A percentile compares a stretch with the other conserved stretches of the same genome.
Conservation (phyloP, 306 rosid genomes). For the Medicago arabica region DNA sequence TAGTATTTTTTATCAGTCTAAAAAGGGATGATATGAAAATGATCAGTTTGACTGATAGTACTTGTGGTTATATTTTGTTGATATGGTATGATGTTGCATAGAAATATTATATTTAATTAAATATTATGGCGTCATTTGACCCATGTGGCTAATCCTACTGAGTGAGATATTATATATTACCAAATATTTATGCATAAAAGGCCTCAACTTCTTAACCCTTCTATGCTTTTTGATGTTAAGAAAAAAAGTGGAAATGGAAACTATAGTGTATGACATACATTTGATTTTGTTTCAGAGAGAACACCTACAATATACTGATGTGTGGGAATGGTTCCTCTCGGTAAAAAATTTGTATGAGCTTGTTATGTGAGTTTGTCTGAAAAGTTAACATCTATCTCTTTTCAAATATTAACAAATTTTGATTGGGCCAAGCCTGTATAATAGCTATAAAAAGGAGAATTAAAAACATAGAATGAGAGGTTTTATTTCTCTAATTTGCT, state of each 20-base stretch:
- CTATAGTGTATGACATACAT: constrained; percentile 15
- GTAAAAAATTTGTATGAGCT: neutral
- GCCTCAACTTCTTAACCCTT: neutral
- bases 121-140: neutral
- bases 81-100: neutral
- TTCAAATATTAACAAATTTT: neutral
- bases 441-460: neutral
- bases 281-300: constrained; percentile 25
- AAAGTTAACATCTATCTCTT: neutral
- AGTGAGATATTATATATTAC: too few species aligned
- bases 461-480: neutral
- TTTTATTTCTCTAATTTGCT: neutral
- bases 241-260: neutral
- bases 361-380: neutral
- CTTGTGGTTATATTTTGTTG: neutral
- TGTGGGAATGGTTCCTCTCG: constrained; percentile 1
- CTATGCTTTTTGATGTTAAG: neutral
- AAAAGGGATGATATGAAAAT: constrained; percentile 18
- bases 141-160: too few species aligned
- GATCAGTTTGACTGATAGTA: neutral
- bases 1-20: constrained; percentile 11
- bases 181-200: neutral
- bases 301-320: constrained; percentile 29
- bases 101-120: neutral
- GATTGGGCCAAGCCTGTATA: neutral